A percentile compares a stretch with the other conserved stretches of the same genome.
Conservation (phyloP, 1,284 basidiomycete genomes). For the Garcileccinum viscosum region DNA sequence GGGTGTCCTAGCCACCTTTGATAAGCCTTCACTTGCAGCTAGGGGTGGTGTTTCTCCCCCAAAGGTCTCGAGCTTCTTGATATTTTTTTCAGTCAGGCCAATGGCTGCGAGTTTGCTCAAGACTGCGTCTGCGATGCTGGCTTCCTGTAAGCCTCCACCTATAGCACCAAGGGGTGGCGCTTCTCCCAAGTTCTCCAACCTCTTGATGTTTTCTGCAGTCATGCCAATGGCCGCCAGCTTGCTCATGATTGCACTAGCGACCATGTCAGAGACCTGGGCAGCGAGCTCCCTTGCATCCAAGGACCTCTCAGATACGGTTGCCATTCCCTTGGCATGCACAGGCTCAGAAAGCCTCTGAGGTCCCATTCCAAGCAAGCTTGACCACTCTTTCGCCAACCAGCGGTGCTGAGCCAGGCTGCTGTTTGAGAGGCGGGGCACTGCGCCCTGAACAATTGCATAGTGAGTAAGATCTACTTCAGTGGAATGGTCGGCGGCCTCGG, state of each 20-base stretch:
- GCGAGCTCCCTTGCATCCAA: not conserved
- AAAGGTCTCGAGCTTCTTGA: not conserved
- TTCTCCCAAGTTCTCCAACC: not conserved
- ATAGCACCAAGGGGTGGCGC: not conserved
- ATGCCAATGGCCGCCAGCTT: not conserved
- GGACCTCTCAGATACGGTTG: not conserved
- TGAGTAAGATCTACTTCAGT: not conserved
- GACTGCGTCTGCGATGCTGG: not conserved
- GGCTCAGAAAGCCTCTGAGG: not conserved
- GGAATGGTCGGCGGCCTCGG: slow-evolving; percentile 21
- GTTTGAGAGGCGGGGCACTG: not conserved
- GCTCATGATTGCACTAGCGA: not conserved
- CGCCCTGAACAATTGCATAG: slow-evolving; percentile 1
- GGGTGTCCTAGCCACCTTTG: not conserved
- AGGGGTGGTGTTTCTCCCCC: not conserved
- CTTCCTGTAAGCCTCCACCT: not conserved
- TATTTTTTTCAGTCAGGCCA: not conserved
- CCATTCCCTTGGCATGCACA: not conserved
- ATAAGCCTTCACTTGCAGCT: not conserved
- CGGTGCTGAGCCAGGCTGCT: slow-evolving; percentile 5
- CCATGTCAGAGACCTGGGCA: not conserved
- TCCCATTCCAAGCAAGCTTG: slow-evolving; percentile 4
- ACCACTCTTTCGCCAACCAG: slow-evolving; percentile 16
- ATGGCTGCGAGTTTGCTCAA: not conserved
- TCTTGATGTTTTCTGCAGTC: not conserved